These are phyloP conservation scores for Prunus dulcis DNA, from an alignment of 306 rosid species.

Conservation along the genomic window DNA sequence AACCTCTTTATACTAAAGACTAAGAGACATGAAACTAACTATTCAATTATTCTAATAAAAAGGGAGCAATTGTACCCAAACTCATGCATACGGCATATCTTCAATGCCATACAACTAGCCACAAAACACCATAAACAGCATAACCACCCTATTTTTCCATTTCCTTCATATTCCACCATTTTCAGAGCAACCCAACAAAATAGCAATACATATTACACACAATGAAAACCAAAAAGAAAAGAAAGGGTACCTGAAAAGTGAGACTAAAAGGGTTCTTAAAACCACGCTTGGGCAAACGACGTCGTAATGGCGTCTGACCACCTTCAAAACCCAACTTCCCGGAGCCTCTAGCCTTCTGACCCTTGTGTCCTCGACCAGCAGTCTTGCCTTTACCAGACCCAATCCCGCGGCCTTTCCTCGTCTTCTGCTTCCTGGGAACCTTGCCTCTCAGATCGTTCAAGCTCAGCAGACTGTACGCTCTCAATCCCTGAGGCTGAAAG, in stretches of 20 bases:
- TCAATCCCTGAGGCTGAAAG: conserved; percentile 33
- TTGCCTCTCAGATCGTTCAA: conserved; percentile 82
- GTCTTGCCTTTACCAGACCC: conserved; percentile 99
- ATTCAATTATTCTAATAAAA: neutral
- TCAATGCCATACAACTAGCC: too few species aligned
- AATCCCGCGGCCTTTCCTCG: conserved; percentile 93
- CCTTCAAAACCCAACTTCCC: conserved; percentile 95
- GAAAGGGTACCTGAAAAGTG: conserved; percentile 70
- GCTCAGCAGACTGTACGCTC: conserved; percentile 84
- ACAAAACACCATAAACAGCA: too few species aligned
- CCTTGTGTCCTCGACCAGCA: conserved; percentile 98
- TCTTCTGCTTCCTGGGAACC: conserved; percentile 85
- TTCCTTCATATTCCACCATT: neutral
- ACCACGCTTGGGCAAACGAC: conserved; percentile 88
- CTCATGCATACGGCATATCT: neutral
- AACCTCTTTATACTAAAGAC: neutral
- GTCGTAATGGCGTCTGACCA: conserved; percentile 93
- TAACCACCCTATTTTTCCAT: neutral
- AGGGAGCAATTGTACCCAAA: neutral
- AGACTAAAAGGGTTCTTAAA: conserved; percentile 86
- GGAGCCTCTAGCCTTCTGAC: conserved; percentile 84
- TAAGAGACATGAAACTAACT: neutral
- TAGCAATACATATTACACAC: neutral
- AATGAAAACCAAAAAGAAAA: neutral
- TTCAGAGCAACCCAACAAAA: neutral